Evolutionary conservation across 2,329 filamentous ascomycete genomes (phyloP).

Genomic region (Alternaria ventricosa): DNA sequence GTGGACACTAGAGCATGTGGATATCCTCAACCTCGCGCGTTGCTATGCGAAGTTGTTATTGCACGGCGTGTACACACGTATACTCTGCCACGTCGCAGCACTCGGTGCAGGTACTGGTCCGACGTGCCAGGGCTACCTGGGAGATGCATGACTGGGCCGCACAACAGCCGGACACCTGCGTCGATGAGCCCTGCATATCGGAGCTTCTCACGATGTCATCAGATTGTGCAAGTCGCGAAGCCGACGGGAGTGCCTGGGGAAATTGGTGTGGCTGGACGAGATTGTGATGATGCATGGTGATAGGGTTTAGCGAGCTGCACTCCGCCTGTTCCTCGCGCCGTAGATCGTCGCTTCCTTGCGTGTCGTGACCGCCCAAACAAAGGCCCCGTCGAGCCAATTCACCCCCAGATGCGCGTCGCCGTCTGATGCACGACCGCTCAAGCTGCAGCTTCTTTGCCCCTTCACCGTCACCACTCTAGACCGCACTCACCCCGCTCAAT

Average conservation of each 20-base stretch:
- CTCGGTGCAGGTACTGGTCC: constrained; percentile 3
- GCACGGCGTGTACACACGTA: not conserved
- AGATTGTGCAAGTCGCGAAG: not conserved
- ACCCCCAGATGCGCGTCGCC: constrained; percentile 16
- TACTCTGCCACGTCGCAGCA: constrained; percentile 7
- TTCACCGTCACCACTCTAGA: not conserved
- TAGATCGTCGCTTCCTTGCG: constrained; percentile 18
- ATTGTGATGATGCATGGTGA: constrained; percentile 23
- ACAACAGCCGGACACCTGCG: constrained; percentile 11
- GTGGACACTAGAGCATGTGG: not conserved
- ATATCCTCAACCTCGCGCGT: not conserved
- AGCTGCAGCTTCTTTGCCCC: constrained; percentile 11
- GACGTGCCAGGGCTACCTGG: constrained; percentile 1
- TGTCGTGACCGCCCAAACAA: constrained; percentile 20
- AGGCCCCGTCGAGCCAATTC: constrained; percentile 9
- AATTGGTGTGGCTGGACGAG: constrained; percentile 7
- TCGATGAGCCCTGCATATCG: not conserved
- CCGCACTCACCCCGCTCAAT: constrained; percentile 6
- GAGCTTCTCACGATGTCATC: not conserved
- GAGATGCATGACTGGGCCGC: constrained; percentile 5
- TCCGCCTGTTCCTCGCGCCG: constrained; percentile 22
- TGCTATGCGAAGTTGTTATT: constrained; percentile 6
- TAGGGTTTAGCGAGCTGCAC: constrained; percentile 15
- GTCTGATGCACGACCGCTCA: constrained; percentile 5
- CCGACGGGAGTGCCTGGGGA: not conserved